Conservation (phyloP, 164 flowering plant species). For the Hamamelis virginiana region DNA sequence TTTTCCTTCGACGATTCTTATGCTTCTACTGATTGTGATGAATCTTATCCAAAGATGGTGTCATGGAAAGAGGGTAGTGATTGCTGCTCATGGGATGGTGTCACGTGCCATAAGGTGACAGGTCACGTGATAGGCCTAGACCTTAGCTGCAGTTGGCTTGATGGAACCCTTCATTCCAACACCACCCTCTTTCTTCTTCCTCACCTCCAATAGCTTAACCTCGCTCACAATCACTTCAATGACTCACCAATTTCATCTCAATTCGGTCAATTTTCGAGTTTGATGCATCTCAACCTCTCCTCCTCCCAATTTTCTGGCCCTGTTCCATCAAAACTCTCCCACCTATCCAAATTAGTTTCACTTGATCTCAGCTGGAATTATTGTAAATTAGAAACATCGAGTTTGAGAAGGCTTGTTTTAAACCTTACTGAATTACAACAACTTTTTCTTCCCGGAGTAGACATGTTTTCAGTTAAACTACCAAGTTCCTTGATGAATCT, state of each 20-base stretch:
- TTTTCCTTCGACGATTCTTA: background rate
- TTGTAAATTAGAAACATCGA: background rate
- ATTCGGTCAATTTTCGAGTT: background rate
- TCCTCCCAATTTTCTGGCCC: background rate
- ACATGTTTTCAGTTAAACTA: slow-evolving; percentile 1
- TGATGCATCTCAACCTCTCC: slow-evolving; percentile 24
- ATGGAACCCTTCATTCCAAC: too few species aligned
- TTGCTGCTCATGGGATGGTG: slow-evolving; percentile 16
- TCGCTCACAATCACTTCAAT: too few species aligned
- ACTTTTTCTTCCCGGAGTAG: background rate
- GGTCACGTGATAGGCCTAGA: slow-evolving; percentile 13
- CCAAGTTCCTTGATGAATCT: slow-evolving; percentile 5
- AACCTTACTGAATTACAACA: background rate
- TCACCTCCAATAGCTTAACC: too few species aligned
- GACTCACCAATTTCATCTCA: background rate
- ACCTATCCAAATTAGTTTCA: slow-evolving; percentile 10
- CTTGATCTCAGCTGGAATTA: slow-evolving; percentile 14
- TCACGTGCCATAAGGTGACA: background rate
- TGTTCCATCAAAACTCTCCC: slow-evolving; percentile 20
- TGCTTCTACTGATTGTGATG: background rate
- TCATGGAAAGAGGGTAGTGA: slow-evolving; percentile 7
- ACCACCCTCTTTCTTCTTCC: too few species aligned
- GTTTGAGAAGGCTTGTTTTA: background rate
- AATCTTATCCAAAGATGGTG: background rate
- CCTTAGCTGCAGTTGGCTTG: slow-evolving; percentile 6